phyloP scores from a whole-genome alignment of 164 flowering plant genomes.

The Vitis rupestris region DNA sequence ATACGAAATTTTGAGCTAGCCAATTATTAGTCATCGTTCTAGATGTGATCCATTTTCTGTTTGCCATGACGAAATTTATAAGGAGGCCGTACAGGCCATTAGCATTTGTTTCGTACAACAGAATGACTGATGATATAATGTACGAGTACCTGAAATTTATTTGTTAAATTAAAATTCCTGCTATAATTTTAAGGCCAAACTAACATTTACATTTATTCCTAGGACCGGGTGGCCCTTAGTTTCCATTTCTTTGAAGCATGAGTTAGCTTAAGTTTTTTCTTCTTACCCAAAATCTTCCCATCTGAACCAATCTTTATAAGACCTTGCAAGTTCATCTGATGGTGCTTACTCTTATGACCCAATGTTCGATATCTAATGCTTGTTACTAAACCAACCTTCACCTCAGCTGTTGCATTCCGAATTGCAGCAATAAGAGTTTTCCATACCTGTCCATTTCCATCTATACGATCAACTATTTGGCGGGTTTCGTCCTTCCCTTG shows the following conservation, averaged over 20 bases:
- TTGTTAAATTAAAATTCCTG: too few relatives aligned
- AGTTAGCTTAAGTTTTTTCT: slow-evolving; percentile 23
- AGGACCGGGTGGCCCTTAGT: not conserved
- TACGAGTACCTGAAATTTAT: too few relatives aligned
- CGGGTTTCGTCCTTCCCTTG: slow-evolving; percentile 15
- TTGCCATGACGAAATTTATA: not conserved
- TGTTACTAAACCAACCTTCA: slow-evolving; percentile 22
- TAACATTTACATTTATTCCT: slow-evolving; percentile 1
- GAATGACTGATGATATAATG: too few relatives aligned
- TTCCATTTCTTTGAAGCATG: slow-evolving; percentile 14
- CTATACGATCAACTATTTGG: not conserved
- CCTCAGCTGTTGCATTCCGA: slow-evolving; percentile 19
- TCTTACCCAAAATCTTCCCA: slow-evolving; percentile 38
- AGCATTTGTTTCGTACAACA: not conserved
- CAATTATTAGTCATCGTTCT: not conserved
- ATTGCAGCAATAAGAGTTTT: slow-evolving; percentile 6
- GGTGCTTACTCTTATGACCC: slow-evolving; percentile 25
- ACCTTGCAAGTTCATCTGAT: slow-evolving; percentile 21
- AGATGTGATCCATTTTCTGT: not conserved
- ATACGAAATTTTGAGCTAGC: too few relatives aligned
- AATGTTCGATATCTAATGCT: slow-evolving; percentile 18
- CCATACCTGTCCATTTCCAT: slow-evolving; percentile 1
- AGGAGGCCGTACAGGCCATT: not conserved
- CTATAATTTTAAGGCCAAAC: not conserved
- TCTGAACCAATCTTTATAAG: slow-evolving; percentile 26